Conservation (phyloP, 1,284 basidiomycete genomes). For the Apiotrichum laibachii region DNA sequence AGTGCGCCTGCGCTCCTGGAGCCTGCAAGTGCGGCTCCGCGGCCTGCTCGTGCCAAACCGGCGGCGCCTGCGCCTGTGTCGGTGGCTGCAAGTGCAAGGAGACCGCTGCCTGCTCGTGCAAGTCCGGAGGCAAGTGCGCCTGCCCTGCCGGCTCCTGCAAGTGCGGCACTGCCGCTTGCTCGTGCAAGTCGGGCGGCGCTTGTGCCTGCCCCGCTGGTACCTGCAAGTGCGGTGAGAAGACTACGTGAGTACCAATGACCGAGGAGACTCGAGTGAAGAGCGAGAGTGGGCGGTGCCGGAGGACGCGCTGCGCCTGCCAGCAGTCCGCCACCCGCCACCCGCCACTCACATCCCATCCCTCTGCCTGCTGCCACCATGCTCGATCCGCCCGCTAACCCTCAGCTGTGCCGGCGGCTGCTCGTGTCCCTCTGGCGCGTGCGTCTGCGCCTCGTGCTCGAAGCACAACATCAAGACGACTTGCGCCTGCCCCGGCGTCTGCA, state of each 20-base stretch:
- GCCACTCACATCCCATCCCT: no score
- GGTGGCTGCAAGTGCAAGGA: not conserved
- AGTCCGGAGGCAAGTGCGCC: not conserved
- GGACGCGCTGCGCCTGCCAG: no score
- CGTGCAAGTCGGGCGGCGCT: not conserved
- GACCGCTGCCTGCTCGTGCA: no score
- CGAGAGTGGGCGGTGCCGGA: no score
- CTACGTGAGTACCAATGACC: not conserved
- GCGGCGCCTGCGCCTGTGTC: not conserved
- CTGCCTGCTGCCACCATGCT: not conserved
- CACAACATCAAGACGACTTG: slow-evolving; percentile 20
- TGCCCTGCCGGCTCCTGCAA: not conserved
- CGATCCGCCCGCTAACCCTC: not conserved
- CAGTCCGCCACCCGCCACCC: no score
- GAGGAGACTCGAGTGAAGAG: no score
- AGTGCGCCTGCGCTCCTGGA: not conserved
- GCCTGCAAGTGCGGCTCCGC: not conserved
- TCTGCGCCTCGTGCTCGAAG: slow-evolving; percentile 21
- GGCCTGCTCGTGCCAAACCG: not conserved
- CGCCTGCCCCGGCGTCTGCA: slow-evolving; percentile 9
- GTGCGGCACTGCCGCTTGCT: not conserved
- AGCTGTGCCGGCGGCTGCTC: slow-evolving; percentile 18
- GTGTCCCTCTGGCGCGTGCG: slow-evolving; percentile 28
- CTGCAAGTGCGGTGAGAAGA: not conserved
- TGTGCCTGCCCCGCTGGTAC: not conserved